Evolutionary conservation across 2,329 filamentous ascomycete species (phyloP), one percentile per base, ranked within the genome.

Genomic region (Saccharata proteae): DNA sequence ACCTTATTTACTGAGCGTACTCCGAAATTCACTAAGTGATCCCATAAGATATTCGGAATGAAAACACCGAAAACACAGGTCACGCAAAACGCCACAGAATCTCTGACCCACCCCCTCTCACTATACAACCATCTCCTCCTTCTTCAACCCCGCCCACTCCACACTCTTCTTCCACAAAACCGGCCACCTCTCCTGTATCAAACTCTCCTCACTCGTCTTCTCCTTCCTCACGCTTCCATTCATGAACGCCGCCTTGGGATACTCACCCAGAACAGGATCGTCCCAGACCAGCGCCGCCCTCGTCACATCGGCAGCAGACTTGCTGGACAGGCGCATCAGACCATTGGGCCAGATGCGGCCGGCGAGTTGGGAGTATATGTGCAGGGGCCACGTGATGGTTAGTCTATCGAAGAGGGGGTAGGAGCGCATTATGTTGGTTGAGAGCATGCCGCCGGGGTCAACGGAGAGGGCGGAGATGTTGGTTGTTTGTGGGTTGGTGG

Each of bases 261-360:
- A 18, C 7, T 16, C 21, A 6, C 20, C 32, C 15, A 29, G 12
- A 3, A 16, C 26, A 5, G 15, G 15, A 6, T 15, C 26, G 6
- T 18, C 25, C 16, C 24, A 13, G 4, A 12, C 19, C 3, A 29
- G 12, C 5, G 32, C 32, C 6, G 32, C 32, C 15, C 26, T 29
- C 19, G 20, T 16, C 8, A 34, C 32, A 17, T 34, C 26, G n/a
- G 26, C n/a, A 2, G 25, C 32, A 7, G 32, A 34, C 12, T 29
- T 34, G 7, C 15, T 6, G n/a, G 22, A 21, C 14, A 26, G 19
- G 6, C 32, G 26, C 11, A 28, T 15, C 4, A 29, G n/a, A 2
- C 26, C 32, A 20, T 29, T 29, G 8, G 32, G 32, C 16, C 22
- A 19, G 9, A 24, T 5, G 12, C 12, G 10, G 9, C 11, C 11